phyloP scores from a whole-genome alignment of 2,329 filamentous ascomycete species.

The Pestalotiopsis sp. region DNA sequence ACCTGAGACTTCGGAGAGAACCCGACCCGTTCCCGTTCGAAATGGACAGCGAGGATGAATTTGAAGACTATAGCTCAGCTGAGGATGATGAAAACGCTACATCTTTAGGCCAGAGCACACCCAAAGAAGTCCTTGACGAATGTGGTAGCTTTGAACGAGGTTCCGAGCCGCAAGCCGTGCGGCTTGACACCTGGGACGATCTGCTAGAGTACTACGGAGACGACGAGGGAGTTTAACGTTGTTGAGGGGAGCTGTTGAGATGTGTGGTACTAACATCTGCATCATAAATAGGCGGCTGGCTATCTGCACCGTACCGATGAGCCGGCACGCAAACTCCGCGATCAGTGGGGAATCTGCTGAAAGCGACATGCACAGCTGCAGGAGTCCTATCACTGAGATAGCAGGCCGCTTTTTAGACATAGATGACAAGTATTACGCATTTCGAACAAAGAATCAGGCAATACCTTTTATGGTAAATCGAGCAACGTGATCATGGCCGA shows the following conservation, averaged over 20 bases:
- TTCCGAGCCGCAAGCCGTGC: no score
- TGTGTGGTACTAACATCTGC: no score
- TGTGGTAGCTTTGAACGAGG: background rate
- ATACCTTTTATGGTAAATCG: background rate
- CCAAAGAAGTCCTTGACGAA: background rate
- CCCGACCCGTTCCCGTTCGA: background rate
- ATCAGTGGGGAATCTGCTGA: background rate
- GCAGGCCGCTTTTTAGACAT: background rate
- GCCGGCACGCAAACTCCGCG: no score
- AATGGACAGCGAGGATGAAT: background rate
- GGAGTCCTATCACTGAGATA: background rate
- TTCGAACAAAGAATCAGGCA: background rate
- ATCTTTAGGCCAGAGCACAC: no score
- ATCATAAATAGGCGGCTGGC: no score
- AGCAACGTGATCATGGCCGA: background rate
- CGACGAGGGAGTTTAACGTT: background rate
- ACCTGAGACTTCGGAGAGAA: background rate
- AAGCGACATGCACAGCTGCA: background rate
- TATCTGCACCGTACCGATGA: no score
- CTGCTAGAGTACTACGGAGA: background rate
- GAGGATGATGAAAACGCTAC: no score
- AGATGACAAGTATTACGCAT: background rate
- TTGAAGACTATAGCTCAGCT: background rate
- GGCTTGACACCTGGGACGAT: background rate
- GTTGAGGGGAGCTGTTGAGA: no score